phyloP scores from a whole-genome alignment of 164 flowering plant genomes.

The Vitis amurensis region DNA sequence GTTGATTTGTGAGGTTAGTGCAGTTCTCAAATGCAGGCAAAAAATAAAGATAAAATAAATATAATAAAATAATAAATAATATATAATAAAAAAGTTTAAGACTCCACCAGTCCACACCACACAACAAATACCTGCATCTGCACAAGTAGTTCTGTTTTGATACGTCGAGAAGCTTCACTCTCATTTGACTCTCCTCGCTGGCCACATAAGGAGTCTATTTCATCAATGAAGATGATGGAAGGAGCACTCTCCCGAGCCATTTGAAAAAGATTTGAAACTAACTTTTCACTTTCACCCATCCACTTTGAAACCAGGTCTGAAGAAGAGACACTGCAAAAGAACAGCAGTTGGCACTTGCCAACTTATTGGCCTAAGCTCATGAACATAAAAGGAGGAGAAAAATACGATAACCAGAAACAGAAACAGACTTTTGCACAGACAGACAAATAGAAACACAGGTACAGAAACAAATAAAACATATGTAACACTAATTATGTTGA shows the following conservation, averaged over 20 bases:
- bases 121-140: slow-evolving; percentile 90
- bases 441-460: neutral
- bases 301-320: slow-evolving; percentile 98
- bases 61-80: too few relatives aligned
- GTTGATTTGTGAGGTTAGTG: too few relatives aligned
- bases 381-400: neutral
- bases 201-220: slow-evolving; percentile 96
- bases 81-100: too few relatives aligned
- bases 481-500: too few relatives aligned
- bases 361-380: slow-evolving; percentile 13
- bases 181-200: slow-evolving; percentile 98
- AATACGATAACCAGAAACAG: neutral
- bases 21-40: too few relatives aligned
- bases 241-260: slow-evolving; percentile 99
- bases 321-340: slow-evolving; percentile 76
- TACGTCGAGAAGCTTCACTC: slow-evolving; percentile 98
- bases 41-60: too few relatives aligned
- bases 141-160: slow-evolving; percentile 95
- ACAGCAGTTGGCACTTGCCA: slow-evolving; percentile 26
- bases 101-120: neutral
- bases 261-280: slow-evolving; percentile 92
- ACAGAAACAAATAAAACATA: neutral
- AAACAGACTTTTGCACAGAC: neutral
- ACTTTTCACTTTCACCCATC: slow-evolving; percentile 99
- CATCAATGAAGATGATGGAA: slow-evolving; percentile 92